These are phyloP conservation scores for Mortierella claussenii DNA, from an alignment of 192 early-diverging fungal species.

Conservation along the genomic window DNA sequence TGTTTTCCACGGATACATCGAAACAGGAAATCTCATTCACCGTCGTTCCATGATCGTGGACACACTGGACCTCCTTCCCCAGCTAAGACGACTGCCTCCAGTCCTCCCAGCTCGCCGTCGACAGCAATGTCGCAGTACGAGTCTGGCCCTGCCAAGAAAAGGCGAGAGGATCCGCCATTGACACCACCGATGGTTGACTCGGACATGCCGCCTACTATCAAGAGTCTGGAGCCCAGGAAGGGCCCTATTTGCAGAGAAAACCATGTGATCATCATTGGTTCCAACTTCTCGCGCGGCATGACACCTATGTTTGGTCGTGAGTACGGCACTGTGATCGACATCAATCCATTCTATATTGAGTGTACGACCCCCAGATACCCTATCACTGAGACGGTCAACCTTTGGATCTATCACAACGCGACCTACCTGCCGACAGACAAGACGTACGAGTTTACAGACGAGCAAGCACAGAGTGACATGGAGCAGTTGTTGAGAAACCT, in stretches of 20 bases:
- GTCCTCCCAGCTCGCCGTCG: constrained; percentile 46
- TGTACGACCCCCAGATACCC: constrained; percentile 51
- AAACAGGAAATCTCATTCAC: constrained; percentile 40
- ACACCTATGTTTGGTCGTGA: constrained; percentile 51
- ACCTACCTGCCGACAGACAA: constrained; percentile 40
- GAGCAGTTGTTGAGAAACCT: constrained; percentile 47
- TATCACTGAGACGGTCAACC: constrained; percentile 35
- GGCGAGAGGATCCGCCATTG: constrained; percentile 39
- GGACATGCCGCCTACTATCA: constrained; percentile 47
- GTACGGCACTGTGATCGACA: constrained; percentile 45
- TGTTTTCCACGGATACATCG: background rate
- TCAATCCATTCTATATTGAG: constrained; percentile 50
- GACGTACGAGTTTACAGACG: constrained; percentile 50
- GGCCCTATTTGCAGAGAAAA: constrained; percentile 50
- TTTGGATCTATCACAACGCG: constrained; percentile 48
- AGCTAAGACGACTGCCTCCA: constrained; percentile 44
- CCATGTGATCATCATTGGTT: constrained; percentile 53
- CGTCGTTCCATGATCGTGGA: constrained; percentile 18
- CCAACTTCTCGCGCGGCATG: constrained; percentile 47
- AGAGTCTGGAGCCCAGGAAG: constrained; percentile 40
- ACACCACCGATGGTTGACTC: constrained; percentile 43
- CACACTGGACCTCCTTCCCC: constrained; percentile 40
- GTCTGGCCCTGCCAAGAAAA: constrained; percentile 37
- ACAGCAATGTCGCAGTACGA: constrained; percentile 20
- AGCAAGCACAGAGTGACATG: constrained; percentile 49